Evolutionary conservation across 805 yeast genomes (phyloP), one percentile per base, ranked within the genome.

Genomic region (Lipomyces spencermartinsiae): DNA sequence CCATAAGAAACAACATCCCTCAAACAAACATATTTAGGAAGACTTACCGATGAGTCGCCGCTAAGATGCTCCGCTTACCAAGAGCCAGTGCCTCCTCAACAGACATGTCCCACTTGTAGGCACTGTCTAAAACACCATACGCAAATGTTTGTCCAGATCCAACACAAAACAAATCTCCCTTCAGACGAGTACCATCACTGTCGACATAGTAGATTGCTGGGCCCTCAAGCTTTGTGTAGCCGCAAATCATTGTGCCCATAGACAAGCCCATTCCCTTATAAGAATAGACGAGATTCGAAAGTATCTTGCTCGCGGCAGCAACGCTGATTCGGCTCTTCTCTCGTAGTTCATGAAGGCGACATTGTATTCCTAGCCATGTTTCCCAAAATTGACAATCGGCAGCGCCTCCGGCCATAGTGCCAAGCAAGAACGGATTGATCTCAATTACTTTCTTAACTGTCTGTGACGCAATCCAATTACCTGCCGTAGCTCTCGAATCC

Each of bases 301-400:
- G 84, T 71, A 95, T 93, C 82, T 95, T 95, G 37, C 97, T 91
- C 9, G 99, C 98, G 10, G 98, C 97, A 39, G 97, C 95, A 51
- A 94, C 98, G 4, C 95, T 87, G 73, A 95, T 95, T 75, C 99
- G 87, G 81, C 93, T 94, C 81, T 94, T 93, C 79, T 94, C 95
- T 78, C 97, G 87, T 76, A 95, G 85, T 80, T 95, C 99, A 79
- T 93, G 97, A 75, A 95, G 81, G 76, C 99, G 85, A 83, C 98
- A 94, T 81, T 95, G 98, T 19, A 97, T 83, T 71, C 99, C 99
- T 69, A 95, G 85, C 98, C 98, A 95, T 49, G 98, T 92, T 82
- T 95, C 98, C 99, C 99, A 95, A 81, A 84, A 95, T 80, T 95
- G 99, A 84, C 99, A 95, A 81, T 95, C 99, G 39, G 98, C 98